Conservation (phyloP, 371 early-diverging fungal genomes). For the Mortierella sp. region DNA sequence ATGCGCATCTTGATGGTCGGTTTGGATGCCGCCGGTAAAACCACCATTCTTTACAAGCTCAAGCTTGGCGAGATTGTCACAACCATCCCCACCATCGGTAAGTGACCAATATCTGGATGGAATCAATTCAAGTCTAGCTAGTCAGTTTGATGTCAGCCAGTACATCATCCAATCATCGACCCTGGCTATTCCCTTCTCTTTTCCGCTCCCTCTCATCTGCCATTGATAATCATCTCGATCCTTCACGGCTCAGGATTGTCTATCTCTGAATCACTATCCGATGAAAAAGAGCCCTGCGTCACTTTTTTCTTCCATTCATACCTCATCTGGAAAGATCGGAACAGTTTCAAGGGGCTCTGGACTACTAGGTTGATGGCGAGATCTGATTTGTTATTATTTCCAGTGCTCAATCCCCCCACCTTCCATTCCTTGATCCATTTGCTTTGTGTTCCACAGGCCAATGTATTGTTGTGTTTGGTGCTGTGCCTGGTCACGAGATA, state of each 20-base stretch:
- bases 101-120: conserved; percentile 13
- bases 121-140: neutral
- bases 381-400: neutral
- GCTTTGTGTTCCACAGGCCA: conserved; percentile 6
- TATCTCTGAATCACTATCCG: neutral
- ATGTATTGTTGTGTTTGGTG: conserved; percentile 11
- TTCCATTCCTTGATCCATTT: neutral
- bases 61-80: conserved; percentile 98
- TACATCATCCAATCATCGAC: neutral
- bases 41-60: conserved; percentile 84
- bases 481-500: conserved; percentile 9
- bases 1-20: conserved; percentile 95
- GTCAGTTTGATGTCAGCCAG: neutral
- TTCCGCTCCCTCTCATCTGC: neutral
- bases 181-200: neutral
- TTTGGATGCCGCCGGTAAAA: conserved; percentile 96
- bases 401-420: neutral
- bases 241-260: neutral
- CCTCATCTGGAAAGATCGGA: conserved; percentile 18
- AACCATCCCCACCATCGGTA: conserved; percentile 98
- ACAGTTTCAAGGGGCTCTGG: conserved; percentile 18
- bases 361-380: neutral
- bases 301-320: conserved; percentile 11
- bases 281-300: conserved; percentile 7
- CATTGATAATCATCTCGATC: conserved; percentile 8